These are phyloP conservation scores for Plasmopara halstedii DNA, from an alignment of 352 stramenopile species.

Conservation along the genomic window DNA sequence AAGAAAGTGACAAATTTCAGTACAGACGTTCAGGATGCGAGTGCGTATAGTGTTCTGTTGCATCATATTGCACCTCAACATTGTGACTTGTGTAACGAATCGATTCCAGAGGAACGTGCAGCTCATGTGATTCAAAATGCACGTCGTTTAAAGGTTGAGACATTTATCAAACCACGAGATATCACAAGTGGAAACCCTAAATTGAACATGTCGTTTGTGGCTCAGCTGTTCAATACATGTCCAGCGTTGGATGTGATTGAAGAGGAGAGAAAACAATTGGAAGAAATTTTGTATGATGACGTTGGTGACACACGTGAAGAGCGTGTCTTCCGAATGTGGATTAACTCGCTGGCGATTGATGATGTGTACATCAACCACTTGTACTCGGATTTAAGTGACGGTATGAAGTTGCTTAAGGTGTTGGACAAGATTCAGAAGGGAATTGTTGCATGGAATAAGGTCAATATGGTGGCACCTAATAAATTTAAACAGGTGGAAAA, in stretches of 20 bases:
- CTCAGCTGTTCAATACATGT: slow-evolving; percentile 90
- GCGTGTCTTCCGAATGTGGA: slow-evolving; percentile 89
- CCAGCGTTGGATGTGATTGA: slow-evolving; percentile 75
- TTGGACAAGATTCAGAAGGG: slow-evolving; percentile 87
- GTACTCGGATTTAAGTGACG: slow-evolving; percentile 85
- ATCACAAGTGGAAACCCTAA: slow-evolving; percentile 90
- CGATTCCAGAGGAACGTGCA: slow-evolving; percentile 50
- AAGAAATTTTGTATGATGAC: slow-evolving; percentile 86
- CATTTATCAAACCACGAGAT: slow-evolving; percentile 89
- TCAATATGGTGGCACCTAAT: slow-evolving; percentile 85
- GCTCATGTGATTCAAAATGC: slow-evolving; percentile 82
- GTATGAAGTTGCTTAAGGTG: slow-evolving; percentile 85
- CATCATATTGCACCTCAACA: slow-evolving; percentile 76
- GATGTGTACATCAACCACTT: slow-evolving; percentile 88
- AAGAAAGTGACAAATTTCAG: slow-evolving; percentile 81
- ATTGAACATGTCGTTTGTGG: slow-evolving; percentile 87
- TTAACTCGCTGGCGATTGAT: slow-evolving; percentile 88
- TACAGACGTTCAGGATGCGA: slow-evolving; percentile 73
- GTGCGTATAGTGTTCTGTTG: slow-evolving; percentile 81
- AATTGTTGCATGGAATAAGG: slow-evolving; percentile 83
- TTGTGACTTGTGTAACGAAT: slow-evolving; percentile 60
- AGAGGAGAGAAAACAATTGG: slow-evolving; percentile 78
- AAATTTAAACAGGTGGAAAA: slow-evolving; percentile 88
- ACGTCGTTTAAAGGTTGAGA: slow-evolving; percentile 75
- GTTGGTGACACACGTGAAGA: slow-evolving; percentile 82